Evolutionary conservation across 192 early-diverging fungal species (phyloP).

Genomic region (Coemansia javaensis): DNA sequence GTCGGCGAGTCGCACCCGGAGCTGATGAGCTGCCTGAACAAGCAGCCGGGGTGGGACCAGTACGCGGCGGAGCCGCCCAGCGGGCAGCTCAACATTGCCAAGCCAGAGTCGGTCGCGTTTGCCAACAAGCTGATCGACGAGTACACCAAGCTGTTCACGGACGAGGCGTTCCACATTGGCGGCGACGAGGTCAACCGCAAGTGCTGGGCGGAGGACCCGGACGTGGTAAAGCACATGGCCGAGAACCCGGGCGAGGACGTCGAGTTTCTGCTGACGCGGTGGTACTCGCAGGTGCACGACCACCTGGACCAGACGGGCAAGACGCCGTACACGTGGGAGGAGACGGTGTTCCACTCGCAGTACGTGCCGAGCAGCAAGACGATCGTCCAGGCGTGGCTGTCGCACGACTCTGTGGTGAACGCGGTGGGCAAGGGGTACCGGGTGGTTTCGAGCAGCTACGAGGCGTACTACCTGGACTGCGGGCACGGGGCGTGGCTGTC

Average conservation of each 20-base stretch:
- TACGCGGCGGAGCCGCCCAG: slow-evolving; percentile 71
- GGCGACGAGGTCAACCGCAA: slow-evolving; percentile 69
- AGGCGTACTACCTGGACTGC: slow-evolving; percentile 70
- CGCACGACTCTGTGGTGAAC: slow-evolving; percentile 51
- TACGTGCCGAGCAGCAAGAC: slow-evolving; percentile 54
- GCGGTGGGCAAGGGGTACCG: slow-evolving; percentile 57
- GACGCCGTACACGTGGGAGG: slow-evolving; percentile 76
- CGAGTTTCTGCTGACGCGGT: slow-evolving; percentile 37
- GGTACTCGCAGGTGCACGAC: slow-evolving; percentile 53
- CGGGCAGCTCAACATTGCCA: slow-evolving; percentile 74
- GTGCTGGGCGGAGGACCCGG: slow-evolving; percentile 58
- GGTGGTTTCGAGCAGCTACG: slow-evolving; percentile 54
- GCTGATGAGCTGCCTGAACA: slow-evolving; percentile 57
- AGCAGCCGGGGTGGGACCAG: slow-evolving; percentile 56
- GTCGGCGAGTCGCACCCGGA: slow-evolving; percentile 54
- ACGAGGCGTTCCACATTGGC: slow-evolving; percentile 70
- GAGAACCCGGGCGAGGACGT: slow-evolving; percentile 23
- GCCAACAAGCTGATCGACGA: slow-evolving; percentile 65
- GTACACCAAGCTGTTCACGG: slow-evolving; percentile 62
- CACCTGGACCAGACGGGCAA: slow-evolving; percentile 54
- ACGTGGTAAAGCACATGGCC: slow-evolving; percentile 24
- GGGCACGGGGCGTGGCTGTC: slow-evolving; percentile 70
- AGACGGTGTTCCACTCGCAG: slow-evolving; percentile 56
- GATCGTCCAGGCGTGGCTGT: slow-evolving; percentile 65
- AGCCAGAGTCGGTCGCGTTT: slow-evolving; percentile 59